Percentiles rank a stretch among this genome's conserved stretches.
phyloP scores from a whole-genome alignment of 345 rosid genomes.

The Conringia planisiliqua region DNA sequence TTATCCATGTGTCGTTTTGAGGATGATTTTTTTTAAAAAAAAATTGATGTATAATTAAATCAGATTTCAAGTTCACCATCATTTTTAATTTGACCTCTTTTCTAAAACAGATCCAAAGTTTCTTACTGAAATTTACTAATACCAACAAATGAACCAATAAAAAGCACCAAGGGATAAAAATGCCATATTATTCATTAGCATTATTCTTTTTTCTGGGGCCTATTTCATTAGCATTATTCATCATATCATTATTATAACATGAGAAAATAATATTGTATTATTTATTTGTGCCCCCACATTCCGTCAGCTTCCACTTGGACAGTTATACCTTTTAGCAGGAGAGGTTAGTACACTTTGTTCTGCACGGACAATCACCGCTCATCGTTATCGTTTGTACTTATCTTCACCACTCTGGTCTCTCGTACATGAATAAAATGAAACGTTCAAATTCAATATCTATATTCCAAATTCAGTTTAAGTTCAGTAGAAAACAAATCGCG shows the following conservation, averaged over 20 bases:
- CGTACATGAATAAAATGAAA: neutral
- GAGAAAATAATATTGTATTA: neutral
- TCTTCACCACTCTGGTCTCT: neutral
- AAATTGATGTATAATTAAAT: neutral
- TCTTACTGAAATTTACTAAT: neutral
- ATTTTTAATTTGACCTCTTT: neutral
- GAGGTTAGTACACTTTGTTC: constrained; percentile 3
- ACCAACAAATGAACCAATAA: neutral
- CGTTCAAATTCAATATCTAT: neutral
- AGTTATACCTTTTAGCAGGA: neutral
- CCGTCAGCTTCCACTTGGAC: constrained; percentile 31
- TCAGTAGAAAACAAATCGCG: neutral
- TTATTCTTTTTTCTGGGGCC: too few relatives aligned
- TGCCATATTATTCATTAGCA: constrained; percentile 8
- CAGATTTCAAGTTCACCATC: neutral
- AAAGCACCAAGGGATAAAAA: constrained; percentile 10
- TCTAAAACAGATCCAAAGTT: neutral
- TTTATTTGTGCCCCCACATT: constrained; percentile 19
- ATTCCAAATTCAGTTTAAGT: neutral
- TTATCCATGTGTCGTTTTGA: neutral
- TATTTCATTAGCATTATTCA: constrained; percentile 6
- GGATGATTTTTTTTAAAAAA: neutral
- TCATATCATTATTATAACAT: neutral
- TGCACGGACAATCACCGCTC: constrained; percentile 22
- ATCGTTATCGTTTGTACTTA: neutral